Evolutionary conservation across 2,329 filamentous ascomycete genomes (phyloP).

Genomic region (Tolypocladium pustulatum): DNA sequence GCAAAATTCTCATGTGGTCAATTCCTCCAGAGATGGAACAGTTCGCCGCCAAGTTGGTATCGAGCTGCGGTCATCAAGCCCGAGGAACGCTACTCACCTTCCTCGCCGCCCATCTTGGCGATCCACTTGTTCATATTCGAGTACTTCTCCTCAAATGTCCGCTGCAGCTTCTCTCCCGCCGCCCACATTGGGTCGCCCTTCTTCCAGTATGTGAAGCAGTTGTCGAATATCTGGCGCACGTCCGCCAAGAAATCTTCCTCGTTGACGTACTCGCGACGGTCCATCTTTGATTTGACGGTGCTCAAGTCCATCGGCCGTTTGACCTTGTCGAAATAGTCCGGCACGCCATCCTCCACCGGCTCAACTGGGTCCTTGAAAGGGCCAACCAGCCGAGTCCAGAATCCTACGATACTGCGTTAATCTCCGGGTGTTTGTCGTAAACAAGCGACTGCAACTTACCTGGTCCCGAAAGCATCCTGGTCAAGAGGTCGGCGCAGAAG

Average conservation of each 20-base stretch:
- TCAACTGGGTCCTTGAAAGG: constrained; percentile 52
- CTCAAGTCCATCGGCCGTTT: constrained; percentile 51
- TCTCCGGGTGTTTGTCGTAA: neutral
- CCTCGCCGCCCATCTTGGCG: constrained; percentile 35
- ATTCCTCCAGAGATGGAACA: neutral
- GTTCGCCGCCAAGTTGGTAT: neutral
- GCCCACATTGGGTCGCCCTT: constrained; percentile 43
- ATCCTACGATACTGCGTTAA: constrained; percentile 29
- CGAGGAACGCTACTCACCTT: constrained; percentile 12
- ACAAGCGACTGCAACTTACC: constrained; percentile 24
- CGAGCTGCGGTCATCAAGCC: neutral
- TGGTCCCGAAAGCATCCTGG: constrained; percentile 51
- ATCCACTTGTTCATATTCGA: constrained; percentile 50
- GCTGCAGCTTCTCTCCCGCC: constrained; percentile 47
- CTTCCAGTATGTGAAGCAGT: constrained; percentile 55
- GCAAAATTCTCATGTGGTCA: neutral
- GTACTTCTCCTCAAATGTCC: constrained; percentile 49
- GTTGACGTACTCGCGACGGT: constrained; percentile 36
- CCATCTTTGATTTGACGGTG: constrained; percentile 52
- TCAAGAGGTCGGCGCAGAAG: constrained; percentile 48
- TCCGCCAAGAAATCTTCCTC: constrained; percentile 46
- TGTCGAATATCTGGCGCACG: constrained; percentile 51
- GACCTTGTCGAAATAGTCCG: constrained; percentile 51
- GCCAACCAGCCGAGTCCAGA: constrained; percentile 56
- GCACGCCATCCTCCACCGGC: constrained; percentile 44